Evolutionary conservation across 2,329 filamentous ascomycete genomes (phyloP), one percentile per base, ranked within the genome.

Genomic region (Myriosclerotinia curreyana): DNA sequence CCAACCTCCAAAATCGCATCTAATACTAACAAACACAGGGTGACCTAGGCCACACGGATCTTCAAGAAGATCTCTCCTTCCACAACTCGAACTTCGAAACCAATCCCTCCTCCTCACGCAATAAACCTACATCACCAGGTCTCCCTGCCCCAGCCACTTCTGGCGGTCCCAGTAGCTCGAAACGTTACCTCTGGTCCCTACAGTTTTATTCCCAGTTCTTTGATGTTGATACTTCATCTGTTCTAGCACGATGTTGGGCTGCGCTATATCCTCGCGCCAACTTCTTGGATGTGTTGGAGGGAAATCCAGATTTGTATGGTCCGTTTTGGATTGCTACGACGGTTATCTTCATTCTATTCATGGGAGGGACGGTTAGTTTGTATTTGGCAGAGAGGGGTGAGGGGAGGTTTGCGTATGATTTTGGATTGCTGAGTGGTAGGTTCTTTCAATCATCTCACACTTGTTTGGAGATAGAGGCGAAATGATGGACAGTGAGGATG

Each of bases 291-390:
- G 92, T 98, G 44, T 84, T 99, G 36, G 95, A 99, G 75, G 95
- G 95, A 25, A 98, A 98, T 76, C 91, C 95, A 1, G 95, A 99
- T 74, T 80, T 99, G 42, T 99, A 99, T 80, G 94, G 94, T 0
- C 95, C 95, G 1, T 92, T 98, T 75, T 99, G 95, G 95, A 98
- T 99, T 78, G 95, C 95, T 12, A 98, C 95, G 0, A 98, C 95
- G 0, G 95, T 99, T 12, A 89, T 99, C 15, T 84, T 99, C 68
- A 98, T 99, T 66, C 79, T 99, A 40, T 99, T 99, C 78, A 77
- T 99, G 52, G 95, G 94, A 0, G 95, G 95, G 15, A 98, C 95
- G 0, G 96, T 99, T 69, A 96, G 89, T 74, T 89, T 95, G 77
- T 98, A 96, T 77, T 79, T 97, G 58, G 86, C 90, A 34, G 83